Evolutionary conservation across 805 yeast species (phyloP), one percentile per base, ranked within the genome.

Genomic region (Wickerhamomyces mucosus): DNA sequence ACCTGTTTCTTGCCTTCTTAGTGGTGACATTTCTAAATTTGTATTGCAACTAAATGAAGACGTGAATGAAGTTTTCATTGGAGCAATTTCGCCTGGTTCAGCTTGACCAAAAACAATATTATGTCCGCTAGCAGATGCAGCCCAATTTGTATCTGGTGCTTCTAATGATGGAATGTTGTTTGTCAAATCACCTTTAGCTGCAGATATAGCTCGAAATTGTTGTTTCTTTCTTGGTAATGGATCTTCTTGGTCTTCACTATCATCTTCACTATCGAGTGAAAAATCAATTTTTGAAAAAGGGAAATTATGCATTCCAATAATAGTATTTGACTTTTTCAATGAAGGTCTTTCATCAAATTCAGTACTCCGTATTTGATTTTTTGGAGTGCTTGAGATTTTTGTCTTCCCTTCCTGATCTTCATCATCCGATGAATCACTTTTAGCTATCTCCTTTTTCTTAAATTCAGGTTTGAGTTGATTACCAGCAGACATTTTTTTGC

Each of bases 21-120:
- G 47, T 7, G 84, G 84, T 16, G 78, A 72, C 15, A 77, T 51
- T 45, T 77, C 83, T 39, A 76, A 65, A 45, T 70, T 76, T 17
- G 79, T 72, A 41, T 65, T 69, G 43, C 80, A 73, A 49, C 78
- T 75, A 53, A 77, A 77, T 10, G 80, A 72, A 16, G 80, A 75
- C 4, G 81, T 71, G 46, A 72, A 33, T 12, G 50, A 45, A 31
- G 42, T 37, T 22, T 38, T 34, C 2, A 44, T 25, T 4, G 38
- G 25, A 15, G 41, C 41, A n/a, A 18, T 26, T n/a, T 33, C 32
- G 25, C 41, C 45, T 5, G 42, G 36, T 20, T 33, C 39, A 18
- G 31, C 33, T 23, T 50, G 51, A 10, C 53, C 55, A 41, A 56
- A 55, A 4, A 59, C 41, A 3, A 57, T 46, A 21, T 51, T 52